Conservation (phyloP, 2,329 filamentous ascomycete genomes). For the Arachnopeziza araneosa region DNA sequence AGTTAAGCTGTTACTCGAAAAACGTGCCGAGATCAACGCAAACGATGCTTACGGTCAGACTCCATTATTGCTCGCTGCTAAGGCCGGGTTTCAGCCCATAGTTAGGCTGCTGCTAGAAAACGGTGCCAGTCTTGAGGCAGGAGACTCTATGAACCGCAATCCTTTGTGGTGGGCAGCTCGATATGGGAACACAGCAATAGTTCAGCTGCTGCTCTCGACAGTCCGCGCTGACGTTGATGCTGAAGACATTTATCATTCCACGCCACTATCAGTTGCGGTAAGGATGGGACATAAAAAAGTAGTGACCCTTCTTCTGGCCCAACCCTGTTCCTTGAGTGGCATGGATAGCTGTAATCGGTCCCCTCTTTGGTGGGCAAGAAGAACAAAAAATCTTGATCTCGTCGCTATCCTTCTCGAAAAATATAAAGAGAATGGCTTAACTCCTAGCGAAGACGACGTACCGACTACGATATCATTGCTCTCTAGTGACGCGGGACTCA, state of each 20-base stretch:
- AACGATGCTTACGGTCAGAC: background rate
- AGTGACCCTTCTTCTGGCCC: background rate
- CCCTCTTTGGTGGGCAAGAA: background rate
- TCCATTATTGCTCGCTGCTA: background rate
- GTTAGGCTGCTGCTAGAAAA: background rate
- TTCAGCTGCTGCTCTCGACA: background rate
- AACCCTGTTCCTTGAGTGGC: background rate
- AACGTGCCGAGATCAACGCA: conserved; percentile 2
- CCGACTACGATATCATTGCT: background rate
- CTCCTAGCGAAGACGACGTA: background rate
- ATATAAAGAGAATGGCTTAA: conserved; percentile 1
- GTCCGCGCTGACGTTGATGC: background rate
- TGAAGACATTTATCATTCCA: background rate
- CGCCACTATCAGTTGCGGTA: conserved; percentile 1
- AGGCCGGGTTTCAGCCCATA: background rate
- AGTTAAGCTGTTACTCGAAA: conserved; percentile 13
- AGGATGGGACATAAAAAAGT: background rate
- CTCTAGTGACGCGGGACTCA: background rate
- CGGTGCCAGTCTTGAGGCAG: background rate
- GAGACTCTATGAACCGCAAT: background rate
- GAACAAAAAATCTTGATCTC: background rate
- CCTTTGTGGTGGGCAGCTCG: background rate
- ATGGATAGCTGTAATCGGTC: background rate
- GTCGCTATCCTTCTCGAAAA: background rate
- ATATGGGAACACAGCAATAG: background rate